Evolutionary conservation across 116 monocot species (phyloP).

Genomic region (Iris pallida): DNA sequence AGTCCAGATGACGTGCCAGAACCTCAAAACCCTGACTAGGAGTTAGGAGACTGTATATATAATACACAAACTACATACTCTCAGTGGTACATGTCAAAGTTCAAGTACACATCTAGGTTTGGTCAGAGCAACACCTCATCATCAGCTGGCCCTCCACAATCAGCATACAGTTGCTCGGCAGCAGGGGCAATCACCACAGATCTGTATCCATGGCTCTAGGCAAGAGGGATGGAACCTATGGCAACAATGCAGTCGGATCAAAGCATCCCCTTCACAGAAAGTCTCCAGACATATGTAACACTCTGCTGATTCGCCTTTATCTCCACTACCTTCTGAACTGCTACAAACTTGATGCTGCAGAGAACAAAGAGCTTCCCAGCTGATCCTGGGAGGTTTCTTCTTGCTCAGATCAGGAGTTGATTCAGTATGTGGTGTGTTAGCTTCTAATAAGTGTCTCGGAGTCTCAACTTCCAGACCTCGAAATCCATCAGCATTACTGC

Average conservation of each 20-base stretch:
- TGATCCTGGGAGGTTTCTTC: slow-evolving; percentile 28
- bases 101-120: too few relatives aligned
- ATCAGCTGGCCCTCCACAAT: not conserved
- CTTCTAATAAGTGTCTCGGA: not conserved
- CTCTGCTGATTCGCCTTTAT: slow-evolving; percentile 13
- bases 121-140: not conserved
- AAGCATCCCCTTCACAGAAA: slow-evolving; percentile 34
- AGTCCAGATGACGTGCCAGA: too few relatives aligned
- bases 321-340: not conserved
- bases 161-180: slow-evolving; percentile 32
- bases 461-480: slow-evolving; percentile 2
- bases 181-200: slow-evolving; percentile 52
- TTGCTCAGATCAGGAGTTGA: not conserved
- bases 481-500: not conserved
- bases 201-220: slow-evolving; percentile 46
- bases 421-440: not conserved
- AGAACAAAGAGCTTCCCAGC: slow-evolving; percentile 15
- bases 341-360: slow-evolving; percentile 20
- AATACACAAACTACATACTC: too few relatives aligned
- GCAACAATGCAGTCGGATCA: slow-evolving; percentile 32
- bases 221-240: slow-evolving; percentile 55
- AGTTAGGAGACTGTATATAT: too few relatives aligned
- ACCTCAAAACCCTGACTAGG: too few relatives aligned
- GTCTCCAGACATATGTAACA: slow-evolving; percentile 62
- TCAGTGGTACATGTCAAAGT: too few relatives aligned